These are phyloP conservation scores for Laetiporus sulphureus DNA, from an alignment of 1,284 basidiomycete species.

Conservation along the genomic window DNA sequence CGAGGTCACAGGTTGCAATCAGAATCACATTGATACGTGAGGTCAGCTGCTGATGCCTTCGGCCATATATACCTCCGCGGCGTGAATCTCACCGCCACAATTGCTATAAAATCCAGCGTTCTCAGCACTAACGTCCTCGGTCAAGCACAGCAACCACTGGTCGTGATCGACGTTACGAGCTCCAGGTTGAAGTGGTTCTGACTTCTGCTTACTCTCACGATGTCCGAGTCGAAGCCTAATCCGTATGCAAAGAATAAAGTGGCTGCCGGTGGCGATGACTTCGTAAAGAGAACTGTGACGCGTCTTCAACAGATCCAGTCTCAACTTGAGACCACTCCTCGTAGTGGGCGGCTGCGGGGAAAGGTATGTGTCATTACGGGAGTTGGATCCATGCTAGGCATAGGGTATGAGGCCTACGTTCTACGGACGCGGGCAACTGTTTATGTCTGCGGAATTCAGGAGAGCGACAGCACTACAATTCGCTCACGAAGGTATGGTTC, in stretches of 20 bases:
- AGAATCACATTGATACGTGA: too few species aligned
- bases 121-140: too few species aligned
- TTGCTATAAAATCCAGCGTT: too few species aligned
- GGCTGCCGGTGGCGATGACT: conserved; percentile 30
- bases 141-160: too few species aligned
- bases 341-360: conserved; percentile 55
- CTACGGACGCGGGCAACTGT: too few species aligned
- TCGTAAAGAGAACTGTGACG: conserved; percentile 48
- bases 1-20: too few species aligned
- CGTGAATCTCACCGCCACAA: too few species aligned
- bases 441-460: conserved; percentile 29
- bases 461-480: conserved; percentile 72
- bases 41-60: too few species aligned
- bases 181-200: too few species aligned
- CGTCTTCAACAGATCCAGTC: conserved; percentile 66
- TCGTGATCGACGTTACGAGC: too few species aligned
- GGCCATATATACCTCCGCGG: too few species aligned
- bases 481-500: conserved; percentile 65
- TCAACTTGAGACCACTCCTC: conserved; percentile 55
- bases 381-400: conserved; percentile 76
- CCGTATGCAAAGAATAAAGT: neutral
- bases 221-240: conserved; percentile 1
- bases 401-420: conserved; percentile 50
- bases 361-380: conserved; percentile 94
- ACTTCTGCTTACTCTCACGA: too few species aligned